These are phyloP conservation scores for Megacollybia marginata DNA, from an alignment of 768 basidiomycete species.

Conservation along the genomic window DNA sequence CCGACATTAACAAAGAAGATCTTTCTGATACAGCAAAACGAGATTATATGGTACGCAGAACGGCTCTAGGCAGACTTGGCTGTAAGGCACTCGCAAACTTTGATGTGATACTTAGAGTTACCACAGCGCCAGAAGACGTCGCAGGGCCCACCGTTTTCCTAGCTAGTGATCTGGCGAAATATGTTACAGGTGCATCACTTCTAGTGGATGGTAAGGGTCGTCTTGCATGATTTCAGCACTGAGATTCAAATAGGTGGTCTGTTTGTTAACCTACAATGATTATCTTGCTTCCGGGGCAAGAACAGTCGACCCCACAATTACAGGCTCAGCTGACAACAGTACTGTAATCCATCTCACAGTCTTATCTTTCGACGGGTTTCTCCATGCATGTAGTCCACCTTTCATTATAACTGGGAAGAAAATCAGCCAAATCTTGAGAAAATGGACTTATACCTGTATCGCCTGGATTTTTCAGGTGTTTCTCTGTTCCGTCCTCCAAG, in stretches of 20 bases:
- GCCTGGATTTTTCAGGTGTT: conserved; percentile 43
- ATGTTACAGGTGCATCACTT: conserved; percentile 59
- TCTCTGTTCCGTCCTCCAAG: conserved; percentile 50
- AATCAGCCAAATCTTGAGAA: too few species aligned
- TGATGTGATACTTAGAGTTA: background rate
- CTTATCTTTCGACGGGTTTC: conserved; percentile 37
- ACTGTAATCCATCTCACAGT: conserved; percentile 49
- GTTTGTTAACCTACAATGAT: conserved; percentile 66
- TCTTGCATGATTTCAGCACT: background rate
- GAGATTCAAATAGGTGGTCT: conserved; percentile 40
- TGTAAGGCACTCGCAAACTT: background rate
- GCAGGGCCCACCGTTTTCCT: conserved; percentile 73
- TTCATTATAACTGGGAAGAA: conserved; percentile 35
- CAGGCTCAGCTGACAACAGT: conserved; percentile 48
- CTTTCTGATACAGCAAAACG: conserved; percentile 52
- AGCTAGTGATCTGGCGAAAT: conserved; percentile 62
- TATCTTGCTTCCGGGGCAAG: conserved; percentile 22
- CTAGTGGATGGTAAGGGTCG: conserved; percentile 40
- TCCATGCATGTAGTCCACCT: conserved; percentile 58
- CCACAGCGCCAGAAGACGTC: conserved; percentile 55
- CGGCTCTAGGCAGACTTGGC: conserved; percentile 60
- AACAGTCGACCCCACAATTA: conserved; percentile 34
- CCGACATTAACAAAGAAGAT: conserved; percentile 74
- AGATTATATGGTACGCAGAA: conserved; percentile 56
- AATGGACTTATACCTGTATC: conserved; percentile 21